Evolutionary conservation across 2,329 filamentous ascomycete genomes (phyloP).

Genomic region (Diaporthe australafricana): DNA sequence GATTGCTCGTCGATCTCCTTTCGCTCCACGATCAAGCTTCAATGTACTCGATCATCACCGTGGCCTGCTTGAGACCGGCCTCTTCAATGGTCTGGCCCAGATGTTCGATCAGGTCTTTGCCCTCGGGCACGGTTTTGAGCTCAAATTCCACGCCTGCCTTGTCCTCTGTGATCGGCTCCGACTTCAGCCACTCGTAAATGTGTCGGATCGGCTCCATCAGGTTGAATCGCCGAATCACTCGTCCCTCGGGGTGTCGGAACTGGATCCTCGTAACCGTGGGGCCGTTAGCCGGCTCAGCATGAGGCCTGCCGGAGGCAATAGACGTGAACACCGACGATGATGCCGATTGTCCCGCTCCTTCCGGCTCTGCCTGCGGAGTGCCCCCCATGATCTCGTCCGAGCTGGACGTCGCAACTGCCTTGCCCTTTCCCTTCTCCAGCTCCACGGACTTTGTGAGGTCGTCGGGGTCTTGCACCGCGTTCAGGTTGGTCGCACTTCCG

Average conservation of each 20-base stretch:
- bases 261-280: constrained; percentile 89
- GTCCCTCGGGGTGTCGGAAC: constrained; percentile 86
- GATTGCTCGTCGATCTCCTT: not conserved
- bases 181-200: constrained; percentile 97
- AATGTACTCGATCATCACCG: constrained; percentile 88
- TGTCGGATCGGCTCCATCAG: constrained; percentile 81
- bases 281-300: constrained; percentile 80
- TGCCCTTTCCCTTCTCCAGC: constrained; percentile 65
- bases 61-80: constrained; percentile 89
- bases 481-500: constrained; percentile 44
- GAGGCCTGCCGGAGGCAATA: constrained; percentile 79
- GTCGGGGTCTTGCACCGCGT: constrained; percentile 82
- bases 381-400: constrained; percentile 51
- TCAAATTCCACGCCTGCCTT: constrained; percentile 86
- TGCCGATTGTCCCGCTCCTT: constrained; percentile 41
- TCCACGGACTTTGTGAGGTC: constrained; percentile 78
- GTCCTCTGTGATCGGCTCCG: constrained; percentile 79
- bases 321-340: constrained; percentile 67
- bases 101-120: constrained; percentile 83
- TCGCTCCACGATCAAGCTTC: constrained; percentile 8
- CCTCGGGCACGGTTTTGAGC: constrained; percentile 81
- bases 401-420: constrained; percentile 48
- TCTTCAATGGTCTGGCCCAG: constrained; percentile 82
- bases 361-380: constrained; percentile 43
- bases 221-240: constrained; percentile 88